Conservation (phyloP, 1,284 basidiomycete genomes). For the Tranzscheliella williamsii region DNA sequence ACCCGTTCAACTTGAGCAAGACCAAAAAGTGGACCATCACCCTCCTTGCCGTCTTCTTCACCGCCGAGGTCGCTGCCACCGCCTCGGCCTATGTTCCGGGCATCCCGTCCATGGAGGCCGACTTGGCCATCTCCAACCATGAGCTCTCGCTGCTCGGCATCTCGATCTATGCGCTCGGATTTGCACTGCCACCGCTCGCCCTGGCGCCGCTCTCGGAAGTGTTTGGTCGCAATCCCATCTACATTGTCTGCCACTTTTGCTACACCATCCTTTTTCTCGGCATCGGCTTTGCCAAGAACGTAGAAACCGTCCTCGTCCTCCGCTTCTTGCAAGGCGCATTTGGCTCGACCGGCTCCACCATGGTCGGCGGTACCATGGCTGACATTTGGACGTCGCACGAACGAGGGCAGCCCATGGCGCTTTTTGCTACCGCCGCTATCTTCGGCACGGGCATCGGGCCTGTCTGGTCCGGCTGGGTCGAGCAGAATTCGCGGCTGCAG, state of each 20-base stretch:
- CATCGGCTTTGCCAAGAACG: conserved; percentile 66
- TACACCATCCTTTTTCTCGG: conserved; percentile 52
- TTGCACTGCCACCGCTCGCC: conserved; percentile 72
- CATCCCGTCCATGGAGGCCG: conserved; percentile 69
- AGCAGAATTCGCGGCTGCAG: conserved; percentile 67
- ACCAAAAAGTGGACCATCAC: conserved; percentile 70
- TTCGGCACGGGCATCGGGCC: conserved; percentile 71
- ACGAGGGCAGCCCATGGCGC: conserved; percentile 71
- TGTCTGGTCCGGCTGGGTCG: conserved; percentile 72
- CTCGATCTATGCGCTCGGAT: conserved; percentile 67
- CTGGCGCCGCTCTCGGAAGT: conserved; percentile 73
- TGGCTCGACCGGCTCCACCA: conserved; percentile 69
- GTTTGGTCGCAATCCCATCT: conserved; percentile 73
- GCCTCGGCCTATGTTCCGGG: conserved; percentile 68
- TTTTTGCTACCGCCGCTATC: conserved; percentile 59
- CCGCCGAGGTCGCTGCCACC: conserved; percentile 65
- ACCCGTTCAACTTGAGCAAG: conserved; percentile 67
- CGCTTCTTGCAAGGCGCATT: conserved; percentile 73
- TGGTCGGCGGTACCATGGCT: conserved; percentile 76
- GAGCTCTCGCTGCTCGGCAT: conserved; percentile 69
- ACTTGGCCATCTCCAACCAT: conserved; percentile 69
- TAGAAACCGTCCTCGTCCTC: conserved; percentile 71
- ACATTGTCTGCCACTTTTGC: conserved; percentile 69
- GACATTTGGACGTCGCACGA: conserved; percentile 41
- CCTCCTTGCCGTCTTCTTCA: conserved; percentile 66